Evolutionary conservation across 441 rosid species (phyloP), one percentile per base, ranked within the genome.

Genomic region (Theobroma grandiflorum): DNA sequence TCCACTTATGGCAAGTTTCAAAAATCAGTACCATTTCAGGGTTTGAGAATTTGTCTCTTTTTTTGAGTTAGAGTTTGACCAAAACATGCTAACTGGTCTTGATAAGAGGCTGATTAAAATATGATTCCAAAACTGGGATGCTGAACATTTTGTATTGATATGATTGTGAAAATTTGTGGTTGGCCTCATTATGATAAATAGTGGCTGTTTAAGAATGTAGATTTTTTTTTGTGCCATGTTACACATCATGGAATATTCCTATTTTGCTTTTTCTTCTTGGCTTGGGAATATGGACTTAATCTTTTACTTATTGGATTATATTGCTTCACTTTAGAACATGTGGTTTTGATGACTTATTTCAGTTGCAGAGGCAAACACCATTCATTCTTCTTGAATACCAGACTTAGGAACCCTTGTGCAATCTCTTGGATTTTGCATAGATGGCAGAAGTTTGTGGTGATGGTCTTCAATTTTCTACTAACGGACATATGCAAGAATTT

Each of bases 391-490:
- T 50, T 84, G 77, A 85, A 84, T 87, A 79, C 68, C 91, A 70
- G 89, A 83, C 67, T 86, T 85, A 58, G 83, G 90, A n/a, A 68
- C 83, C 42, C 84, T 89, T 64, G 91, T 87, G 79, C 93, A 87
- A 76, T 86, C 92, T 62, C 83, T 88, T 80, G 94, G 90, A 74
- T 84, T 88, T 80, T 87, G 83, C 64, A 74, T 85, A 52, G 91
- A 88, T 80, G 87, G 86, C 81, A 83, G 89, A 83, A 85, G 92
- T 89, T 87, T 74, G 91, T 71, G 14, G 42, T 75, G 42, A 15
- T n/a, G 9, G 1, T 71, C 72, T 65, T 80, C 2, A 6, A 77
- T 72, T 55, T 69, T 69, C 75, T 43, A 55, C 33, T 10, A 35
- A 63, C 65, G 78, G 43, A 47, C 59, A 73, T 79, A 18, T 76